Percentiles rank a stretch among this genome's conserved stretches.
phyloP scores from a whole-genome alignment of 2,329 filamentous ascomycete genomes.

The Fusarium praegraminearum region DNA sequence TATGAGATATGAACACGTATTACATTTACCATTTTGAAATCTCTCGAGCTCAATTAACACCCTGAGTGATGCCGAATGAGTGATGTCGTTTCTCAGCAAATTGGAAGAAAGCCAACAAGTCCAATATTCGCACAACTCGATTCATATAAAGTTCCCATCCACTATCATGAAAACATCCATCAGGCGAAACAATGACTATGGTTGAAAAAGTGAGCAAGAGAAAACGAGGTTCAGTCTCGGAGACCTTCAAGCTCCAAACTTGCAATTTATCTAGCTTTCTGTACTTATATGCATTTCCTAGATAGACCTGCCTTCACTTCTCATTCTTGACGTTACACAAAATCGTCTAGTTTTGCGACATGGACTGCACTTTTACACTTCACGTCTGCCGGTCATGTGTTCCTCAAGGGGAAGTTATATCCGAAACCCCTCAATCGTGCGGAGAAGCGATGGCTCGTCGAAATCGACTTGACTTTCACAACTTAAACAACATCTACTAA shows the following conservation, averaged over 20 bases:
- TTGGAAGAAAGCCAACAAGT: background rate
- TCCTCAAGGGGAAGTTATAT: conserved; percentile 1
- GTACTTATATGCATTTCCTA: background rate
- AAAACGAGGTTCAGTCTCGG: accelerated
- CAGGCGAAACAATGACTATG: background rate
- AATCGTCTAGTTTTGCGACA: background rate
- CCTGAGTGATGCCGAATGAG: no score
- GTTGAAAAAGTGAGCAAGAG: background rate
- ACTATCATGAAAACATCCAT: background rate
- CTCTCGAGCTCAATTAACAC: accelerated
- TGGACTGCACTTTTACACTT: background rate
- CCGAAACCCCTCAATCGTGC: conserved; percentile 12
- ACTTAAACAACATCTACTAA: background rate
- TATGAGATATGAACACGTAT: background rate
- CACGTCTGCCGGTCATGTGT: background rate
- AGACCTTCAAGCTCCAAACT: background rate
- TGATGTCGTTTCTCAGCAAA: background rate
- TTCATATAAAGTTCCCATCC: no score
- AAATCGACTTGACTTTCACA: background rate
- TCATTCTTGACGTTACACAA: background rate
- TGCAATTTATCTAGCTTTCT: background rate
- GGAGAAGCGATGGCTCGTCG: background rate
- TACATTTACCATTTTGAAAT: background rate
- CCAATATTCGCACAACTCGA: background rate
- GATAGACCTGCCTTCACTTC: background rate